Base-by-base conservation (phyloP, 192 early-diverging fungal species). In the Chytriomyces sp. region DNA sequence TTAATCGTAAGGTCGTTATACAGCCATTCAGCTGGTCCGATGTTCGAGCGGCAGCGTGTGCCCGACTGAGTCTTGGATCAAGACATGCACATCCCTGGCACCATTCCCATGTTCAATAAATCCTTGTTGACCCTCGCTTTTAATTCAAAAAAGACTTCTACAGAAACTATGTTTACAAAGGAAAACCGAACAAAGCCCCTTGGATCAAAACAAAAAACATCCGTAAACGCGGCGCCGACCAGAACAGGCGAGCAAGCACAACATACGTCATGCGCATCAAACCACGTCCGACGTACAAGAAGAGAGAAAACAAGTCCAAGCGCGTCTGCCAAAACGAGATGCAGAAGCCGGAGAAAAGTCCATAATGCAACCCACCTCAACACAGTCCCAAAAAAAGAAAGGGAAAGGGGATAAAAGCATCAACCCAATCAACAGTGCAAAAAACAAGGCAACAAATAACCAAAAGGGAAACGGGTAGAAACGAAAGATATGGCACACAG, bases 291-390 rank as follows among this genome's bases (percentile, higher is more conserved):
- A 20, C 20, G 16, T 57, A 20, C 20, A 57, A 13, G 0, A 57
- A 57, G 20, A 13, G 20, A 57, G 20, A 57, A 57, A 3, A 57
- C n/a, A 20, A 13, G 20, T 20, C 53, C 13, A 57, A 13, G 20
- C 13, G 53, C 53, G 53, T 57, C 53, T 57, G 53, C 53, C 53
- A 57, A 13, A 57, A n/a, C 53, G 20, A 57, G 53, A 20, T 35
- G 53, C 53, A 57, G 5, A 57, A 20, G 53, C 53, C 53, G 53
- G 20, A 57, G 68, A 24, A 49, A 69, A 69, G 68, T 69, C 68
- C 68, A 69, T 69, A 69, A 69, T 49, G 50, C 68, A 69, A 69
- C 68, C 46, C 26, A 2, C 26, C 68, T 26, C 49, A 49, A 69
- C 4, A 69, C 28, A 4, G 26, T n/a, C 53, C 53, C 20, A 57